Evolutionary conservation across 257 asterid genomes (phyloP), one percentile per base, ranked within the genome.

Genomic region (Solanum tacnaense): DNA sequence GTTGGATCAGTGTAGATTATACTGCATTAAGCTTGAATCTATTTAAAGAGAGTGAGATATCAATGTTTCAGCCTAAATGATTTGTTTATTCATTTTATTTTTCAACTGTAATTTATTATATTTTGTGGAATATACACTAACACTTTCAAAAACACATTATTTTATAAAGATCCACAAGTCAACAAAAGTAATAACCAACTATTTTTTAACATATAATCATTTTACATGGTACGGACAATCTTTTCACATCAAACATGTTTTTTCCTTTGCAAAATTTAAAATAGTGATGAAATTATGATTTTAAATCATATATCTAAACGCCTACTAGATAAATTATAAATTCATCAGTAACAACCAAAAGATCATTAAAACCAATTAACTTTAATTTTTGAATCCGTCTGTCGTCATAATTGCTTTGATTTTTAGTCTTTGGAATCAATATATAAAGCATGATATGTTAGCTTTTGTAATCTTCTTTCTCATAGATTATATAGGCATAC

Each of bases 181-280:
- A 52, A 18, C 62, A 52, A 52, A 16, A 52, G 10, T 52, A 52
- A 52, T 18, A 52, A 56, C 65, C 4, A 20, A 56, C 4, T 6
- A 18, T 56, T 6, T 56, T 56, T 56, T 16, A 56, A 56, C 4
- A 56, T 56, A 56, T 56, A 56, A 56, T 56, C 4, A 18, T 56
- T 56, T 56, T 56, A 6, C 65, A 18, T 6, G 65, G 0, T 18
- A 56, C 2, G 0, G 0, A 6, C 0, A 56, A 56, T 56, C n/a
- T 56, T 7, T 18, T 56, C 65, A 56, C n/a, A 21, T 21, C 65
- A 8, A 56, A 20, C n/a, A 7, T 56, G 11, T 0, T 56, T 7
- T 56, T 56, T 56, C 2, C 25, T 3, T 20, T 20, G 25, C 65
- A 7, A 56, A 56, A 7, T 56, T 56, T 2, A 56, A 1, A 56